Base-by-base conservation (phyloP, 2,329 filamentous ascomycete species). In the Stromatinia cepivora region DNA sequence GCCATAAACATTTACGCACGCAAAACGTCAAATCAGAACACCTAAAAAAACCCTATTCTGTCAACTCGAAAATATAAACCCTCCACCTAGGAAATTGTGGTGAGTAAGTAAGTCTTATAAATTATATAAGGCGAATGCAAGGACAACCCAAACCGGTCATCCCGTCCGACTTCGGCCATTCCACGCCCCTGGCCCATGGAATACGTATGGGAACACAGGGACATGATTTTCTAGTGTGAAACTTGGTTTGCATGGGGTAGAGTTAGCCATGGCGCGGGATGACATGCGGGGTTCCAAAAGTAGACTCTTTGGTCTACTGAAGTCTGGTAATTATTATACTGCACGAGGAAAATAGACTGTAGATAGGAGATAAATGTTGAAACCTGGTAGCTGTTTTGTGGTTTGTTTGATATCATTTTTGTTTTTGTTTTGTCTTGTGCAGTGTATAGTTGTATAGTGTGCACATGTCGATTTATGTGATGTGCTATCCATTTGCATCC, bases 181-280 rank as follows among this genome's bases (percentile, higher is more conserved):
- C 59, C 31, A 63, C 8, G 59, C 59, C 31, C 45, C 59, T 50
- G 45, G 59, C 20, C 31, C 59, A 39, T 63, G 59, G 59, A 50
- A 63, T 28, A 17, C 15, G 22, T 63, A 36, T 25, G 46, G 59
- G 4, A 36, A 52, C 22, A 63, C 59, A 50, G 17, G 46, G 11
- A 52, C 59, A 25, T 20, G 46, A 22, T n/a, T 50, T 42, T 59
- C 9, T 20, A 50, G 36, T 10, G 45, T 39, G 59, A 50, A 63
- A 63, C 45, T 50, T 10, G 46, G 4, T 50, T 50, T 39, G 59
- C 31, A 63, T 50, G 59, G 59, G 45, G 59, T 48, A 9, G 22
- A 52, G 15, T 50, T 25, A 63, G 59, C 31, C 46, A 63, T 52
- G 22, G 31, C 22, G n/a, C 22, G 20, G 59, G 31, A 39, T 63